A percentile compares a stretch with the other conserved stretches of the same genome.
Conservation (phyloP, 345 rosid species). For the Abelmoschus esculentus region DNA sequence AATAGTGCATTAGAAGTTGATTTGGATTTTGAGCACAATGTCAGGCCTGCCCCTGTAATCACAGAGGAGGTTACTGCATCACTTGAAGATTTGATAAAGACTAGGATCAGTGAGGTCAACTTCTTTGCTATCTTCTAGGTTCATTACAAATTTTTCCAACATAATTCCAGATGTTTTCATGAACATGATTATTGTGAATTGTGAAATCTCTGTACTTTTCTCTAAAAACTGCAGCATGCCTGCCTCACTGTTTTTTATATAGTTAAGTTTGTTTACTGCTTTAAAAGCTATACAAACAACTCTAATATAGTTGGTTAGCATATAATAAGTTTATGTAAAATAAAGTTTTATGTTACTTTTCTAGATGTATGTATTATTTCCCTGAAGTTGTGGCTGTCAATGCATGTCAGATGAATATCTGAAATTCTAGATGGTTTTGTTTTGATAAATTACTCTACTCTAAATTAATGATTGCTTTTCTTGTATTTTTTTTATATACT, state of each 20-base stretch:
- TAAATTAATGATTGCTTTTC: neutral
- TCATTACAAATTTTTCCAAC: neutral
- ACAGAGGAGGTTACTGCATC: constrained; percentile 89
- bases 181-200: neutral
- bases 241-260: neutral
- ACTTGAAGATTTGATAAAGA: constrained; percentile 78
- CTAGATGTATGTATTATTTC: neutral
- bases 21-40: constrained; percentile 93
- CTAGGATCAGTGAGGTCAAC: constrained; percentile 64
- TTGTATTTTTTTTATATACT: neutral
- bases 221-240: neutral
- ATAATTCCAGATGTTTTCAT: neutral
- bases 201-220: neutral
- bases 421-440: neutral
- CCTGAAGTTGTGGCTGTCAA: neutral
- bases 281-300: neutral
- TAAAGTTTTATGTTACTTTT: too few species aligned
- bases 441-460: neutral
- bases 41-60: constrained; percentile 85
- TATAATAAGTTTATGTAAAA: too few species aligned
- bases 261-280: neutral
- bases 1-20: constrained; percentile 95
- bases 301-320: neutral
- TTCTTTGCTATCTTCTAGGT: neutral
- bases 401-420: neutral